Evolutionary conservation across 306 rosid genomes (phyloP).

Genomic region (Benincasa hispida): DNA sequence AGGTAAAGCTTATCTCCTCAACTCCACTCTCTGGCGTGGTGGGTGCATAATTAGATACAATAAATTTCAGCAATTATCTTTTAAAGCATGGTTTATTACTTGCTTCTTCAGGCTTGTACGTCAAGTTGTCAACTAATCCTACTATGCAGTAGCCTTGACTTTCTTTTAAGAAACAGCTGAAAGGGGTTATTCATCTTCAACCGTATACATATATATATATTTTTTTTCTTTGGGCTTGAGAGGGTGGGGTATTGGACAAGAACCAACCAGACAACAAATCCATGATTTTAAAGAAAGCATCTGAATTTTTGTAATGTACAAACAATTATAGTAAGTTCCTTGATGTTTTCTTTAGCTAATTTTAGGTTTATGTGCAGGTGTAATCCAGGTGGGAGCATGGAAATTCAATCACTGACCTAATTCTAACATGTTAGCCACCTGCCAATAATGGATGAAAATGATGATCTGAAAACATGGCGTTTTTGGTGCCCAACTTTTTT

Average conservation of each 20-base stretch:
- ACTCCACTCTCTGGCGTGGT: not conserved
- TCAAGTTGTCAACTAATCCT: not conserved
- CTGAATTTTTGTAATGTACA: not conserved
- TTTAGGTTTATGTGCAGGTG: not conserved
- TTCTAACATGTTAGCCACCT: not conserved
- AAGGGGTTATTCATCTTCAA: constrained; percentile 1
- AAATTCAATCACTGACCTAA: not conserved
- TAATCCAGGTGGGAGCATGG: not conserved
- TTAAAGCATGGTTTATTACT: not conserved
- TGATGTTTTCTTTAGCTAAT: not conserved
- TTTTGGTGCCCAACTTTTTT: not conserved
- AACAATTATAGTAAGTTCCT: not conserved
- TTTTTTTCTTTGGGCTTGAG: not conserved
- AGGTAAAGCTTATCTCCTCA: not conserved
- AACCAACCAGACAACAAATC: no score
- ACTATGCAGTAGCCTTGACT: not conserved
- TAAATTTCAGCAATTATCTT: not conserved
- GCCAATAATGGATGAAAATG: not conserved
- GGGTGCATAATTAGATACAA: not conserved
- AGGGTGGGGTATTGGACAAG: not conserved
- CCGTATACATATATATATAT: no score
- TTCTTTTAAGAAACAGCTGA: not conserved
- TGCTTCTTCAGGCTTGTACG: not conserved
- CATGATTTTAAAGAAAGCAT: not conserved
- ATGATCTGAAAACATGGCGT: not conserved